phyloP scores from a whole-genome alignment of 805 yeast species.

The Metschnikowia amazonensis region DNA sequence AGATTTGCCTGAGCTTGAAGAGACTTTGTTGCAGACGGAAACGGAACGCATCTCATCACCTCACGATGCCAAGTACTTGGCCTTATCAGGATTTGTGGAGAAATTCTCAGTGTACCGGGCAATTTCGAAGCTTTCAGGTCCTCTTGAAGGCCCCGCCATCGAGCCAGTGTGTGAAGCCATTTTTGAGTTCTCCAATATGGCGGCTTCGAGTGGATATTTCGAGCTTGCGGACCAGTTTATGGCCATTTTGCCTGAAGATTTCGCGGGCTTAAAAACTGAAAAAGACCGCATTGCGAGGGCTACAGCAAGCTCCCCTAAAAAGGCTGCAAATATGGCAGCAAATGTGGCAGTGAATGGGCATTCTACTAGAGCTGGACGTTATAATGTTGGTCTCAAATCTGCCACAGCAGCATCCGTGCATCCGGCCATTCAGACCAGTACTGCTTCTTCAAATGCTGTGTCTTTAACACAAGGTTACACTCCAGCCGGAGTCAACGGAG shows the following conservation, averaged over 20 bases:
- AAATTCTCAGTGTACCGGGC: slow-evolving; percentile 75
- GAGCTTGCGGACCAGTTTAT: slow-evolving; percentile 74
- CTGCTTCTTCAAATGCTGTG: neutral
- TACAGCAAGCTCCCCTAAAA: slow-evolving; percentile 31
- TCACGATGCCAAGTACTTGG: slow-evolving; percentile 78
- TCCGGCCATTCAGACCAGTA: neutral
- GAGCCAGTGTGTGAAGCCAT: slow-evolving; percentile 56
- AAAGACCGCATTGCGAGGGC: slow-evolving; percentile 78
- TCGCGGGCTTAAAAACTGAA: slow-evolving; percentile 66
- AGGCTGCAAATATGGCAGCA: no score
- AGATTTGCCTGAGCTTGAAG: slow-evolving; percentile 51
- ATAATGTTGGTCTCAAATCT: neutral
- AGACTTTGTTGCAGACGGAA: slow-evolving; percentile 39
- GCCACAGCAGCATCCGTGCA: neutral
- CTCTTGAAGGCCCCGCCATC: slow-evolving; percentile 41
- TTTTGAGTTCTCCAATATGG: slow-evolving; percentile 75
- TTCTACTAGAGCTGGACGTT: neutral
- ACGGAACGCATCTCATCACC: slow-evolving; percentile 51
- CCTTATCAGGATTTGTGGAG: slow-evolving; percentile 77
- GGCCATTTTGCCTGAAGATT: slow-evolving; percentile 65
- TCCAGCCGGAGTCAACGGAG: neutral
- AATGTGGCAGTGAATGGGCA: neutral
- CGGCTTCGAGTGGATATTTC: slow-evolving; percentile 79
- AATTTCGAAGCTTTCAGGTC: slow-evolving; percentile 35
- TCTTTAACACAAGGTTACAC: neutral